phyloP scores from a whole-genome alignment of 192 early-diverging fungal species.

The Chytriomyces hyalinus region DNA sequence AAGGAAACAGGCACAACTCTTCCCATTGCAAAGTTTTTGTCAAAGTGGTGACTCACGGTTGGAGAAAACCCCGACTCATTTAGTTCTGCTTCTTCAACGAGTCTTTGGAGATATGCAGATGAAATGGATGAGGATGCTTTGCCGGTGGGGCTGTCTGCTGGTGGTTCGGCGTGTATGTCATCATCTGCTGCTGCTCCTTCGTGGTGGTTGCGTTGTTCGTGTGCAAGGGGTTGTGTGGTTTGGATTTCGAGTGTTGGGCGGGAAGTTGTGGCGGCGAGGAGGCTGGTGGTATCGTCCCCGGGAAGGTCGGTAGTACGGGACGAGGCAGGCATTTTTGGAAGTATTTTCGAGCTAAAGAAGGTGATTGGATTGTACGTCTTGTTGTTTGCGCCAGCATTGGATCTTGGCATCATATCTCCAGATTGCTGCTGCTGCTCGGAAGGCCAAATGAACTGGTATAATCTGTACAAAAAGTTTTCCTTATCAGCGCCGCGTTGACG shows the following conservation, averaged over 20 bases:
- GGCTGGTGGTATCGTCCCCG: neutral
- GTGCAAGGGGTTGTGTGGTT: neutral
- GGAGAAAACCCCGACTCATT: conserved; percentile 54
- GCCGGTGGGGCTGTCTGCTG: conserved; percentile 16
- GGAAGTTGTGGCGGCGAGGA: neutral
- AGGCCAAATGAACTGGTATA: conserved; percentile 43
- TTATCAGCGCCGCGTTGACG: conserved; percentile 42
- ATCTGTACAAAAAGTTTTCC: conserved; percentile 35
- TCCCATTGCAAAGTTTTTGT: conserved; percentile 57
- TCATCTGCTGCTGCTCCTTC: neutral
- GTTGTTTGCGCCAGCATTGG: neutral
- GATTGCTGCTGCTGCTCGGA: neutral
- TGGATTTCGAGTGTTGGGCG: neutral
- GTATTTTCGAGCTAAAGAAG: neutral
- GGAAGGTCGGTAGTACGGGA: too few relatives aligned
- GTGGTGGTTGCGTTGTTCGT: too few relatives aligned
- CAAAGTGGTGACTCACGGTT: conserved; percentile 56
- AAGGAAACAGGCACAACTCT: conserved; percentile 51
- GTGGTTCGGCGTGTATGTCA: neutral
- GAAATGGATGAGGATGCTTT: conserved; percentile 41
- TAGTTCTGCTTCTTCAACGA: conserved; percentile 52
- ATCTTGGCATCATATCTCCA: neutral
- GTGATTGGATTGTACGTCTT: neutral
- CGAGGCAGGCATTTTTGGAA: neutral
- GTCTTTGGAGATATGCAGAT: conserved; percentile 47